Percentiles rank a stretch among this genome's conserved stretches.
Evolutionary conservation across 1,139 yeast genomes (phyloP).

Genomic region (Candida pseudocylindracea): DNA sequence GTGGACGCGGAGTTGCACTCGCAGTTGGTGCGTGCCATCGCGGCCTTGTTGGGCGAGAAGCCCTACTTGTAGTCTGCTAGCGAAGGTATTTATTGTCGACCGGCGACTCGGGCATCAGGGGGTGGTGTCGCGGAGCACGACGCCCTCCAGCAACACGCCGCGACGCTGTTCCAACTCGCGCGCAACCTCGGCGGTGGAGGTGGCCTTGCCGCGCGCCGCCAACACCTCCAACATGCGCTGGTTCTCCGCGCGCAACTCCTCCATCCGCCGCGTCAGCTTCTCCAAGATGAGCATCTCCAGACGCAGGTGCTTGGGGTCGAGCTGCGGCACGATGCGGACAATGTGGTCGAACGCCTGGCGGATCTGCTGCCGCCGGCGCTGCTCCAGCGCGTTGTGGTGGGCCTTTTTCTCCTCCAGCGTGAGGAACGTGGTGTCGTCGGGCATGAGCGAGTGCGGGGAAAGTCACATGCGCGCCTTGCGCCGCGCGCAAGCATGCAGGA

Average conservation of each 20-base stretch:
- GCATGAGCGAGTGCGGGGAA: too few species aligned
- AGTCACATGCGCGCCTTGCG: too few species aligned
- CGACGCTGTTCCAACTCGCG: too few species aligned
- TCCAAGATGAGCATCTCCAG: conserved; percentile 21
- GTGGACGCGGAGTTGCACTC: conserved; percentile 35
- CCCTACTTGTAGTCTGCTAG: too few species aligned
- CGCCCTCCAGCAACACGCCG: too few species aligned
- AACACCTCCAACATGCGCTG: conserved; percentile 13
- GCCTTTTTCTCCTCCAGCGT: conserved; percentile 25
- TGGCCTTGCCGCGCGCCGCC: conserved; percentile 12
- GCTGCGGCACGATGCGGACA: conserved; percentile 18
- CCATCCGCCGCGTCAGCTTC: conserved; percentile 23
- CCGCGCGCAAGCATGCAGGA: too few species aligned
- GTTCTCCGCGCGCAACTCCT: conserved; percentile 17
- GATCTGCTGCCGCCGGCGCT: conserved; percentile 22
- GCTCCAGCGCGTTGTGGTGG: conserved; percentile 28
- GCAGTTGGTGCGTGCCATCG: background rate
- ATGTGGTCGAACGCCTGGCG: conserved; percentile 23
- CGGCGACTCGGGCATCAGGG: too few species aligned
- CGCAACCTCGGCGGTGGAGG: too few species aligned
- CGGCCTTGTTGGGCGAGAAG: too few species aligned
- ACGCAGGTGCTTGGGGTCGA: conserved; percentile 19
- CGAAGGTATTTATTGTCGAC: too few species aligned
- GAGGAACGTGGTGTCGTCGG: conserved; percentile 1
- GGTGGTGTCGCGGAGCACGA: too few species aligned